Conservation (phyloP, 257 asterid genomes). For the Cruciata laevipes region DNA sequence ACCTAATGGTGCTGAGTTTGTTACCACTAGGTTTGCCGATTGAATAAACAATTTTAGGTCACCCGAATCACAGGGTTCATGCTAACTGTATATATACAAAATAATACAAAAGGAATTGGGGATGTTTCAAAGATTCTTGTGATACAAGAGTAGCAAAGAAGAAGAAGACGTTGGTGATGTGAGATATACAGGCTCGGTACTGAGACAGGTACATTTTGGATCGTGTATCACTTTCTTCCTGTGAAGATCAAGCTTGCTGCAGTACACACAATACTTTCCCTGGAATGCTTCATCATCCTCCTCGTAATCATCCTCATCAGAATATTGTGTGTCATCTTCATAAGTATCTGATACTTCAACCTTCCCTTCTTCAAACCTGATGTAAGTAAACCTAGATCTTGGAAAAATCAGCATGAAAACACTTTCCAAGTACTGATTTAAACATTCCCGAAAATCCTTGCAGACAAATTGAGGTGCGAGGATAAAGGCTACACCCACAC, state of each 20-base stretch:
- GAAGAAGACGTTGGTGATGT: conserved; percentile 46
- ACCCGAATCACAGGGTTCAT: neutral
- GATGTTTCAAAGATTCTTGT: conserved; percentile 16
- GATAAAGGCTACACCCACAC: conserved; percentile 47
- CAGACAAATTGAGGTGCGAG: conserved; percentile 47
- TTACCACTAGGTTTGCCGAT: neutral
- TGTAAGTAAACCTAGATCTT: conserved; percentile 37
- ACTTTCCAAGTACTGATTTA: conserved; percentile 22
- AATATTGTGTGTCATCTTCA: conserved; percentile 31
- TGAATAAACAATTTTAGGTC: neutral
- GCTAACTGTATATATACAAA: conserved; percentile 25
- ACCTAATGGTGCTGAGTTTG: neutral
- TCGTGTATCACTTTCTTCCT: conserved; percentile 44
- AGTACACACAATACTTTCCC: conserved; percentile 63
- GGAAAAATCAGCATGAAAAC: conserved; percentile 37
- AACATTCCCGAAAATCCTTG: conserved; percentile 36
- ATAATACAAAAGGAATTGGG: neutral
- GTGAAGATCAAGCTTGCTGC: conserved; percentile 60
- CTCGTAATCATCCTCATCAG: conserved; percentile 30
- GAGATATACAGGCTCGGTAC: conserved; percentile 37
- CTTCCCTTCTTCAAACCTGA: conserved; percentile 44
- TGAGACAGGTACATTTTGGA: conserved; percentile 59
- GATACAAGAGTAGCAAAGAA: conserved; percentile 40
- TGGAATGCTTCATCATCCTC: conserved; percentile 21
- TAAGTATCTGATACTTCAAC: conserved; percentile 25